Evolutionary conservation across 2,329 filamentous ascomycete genomes (phyloP).

Genomic region (Knufia petricola): DNA sequence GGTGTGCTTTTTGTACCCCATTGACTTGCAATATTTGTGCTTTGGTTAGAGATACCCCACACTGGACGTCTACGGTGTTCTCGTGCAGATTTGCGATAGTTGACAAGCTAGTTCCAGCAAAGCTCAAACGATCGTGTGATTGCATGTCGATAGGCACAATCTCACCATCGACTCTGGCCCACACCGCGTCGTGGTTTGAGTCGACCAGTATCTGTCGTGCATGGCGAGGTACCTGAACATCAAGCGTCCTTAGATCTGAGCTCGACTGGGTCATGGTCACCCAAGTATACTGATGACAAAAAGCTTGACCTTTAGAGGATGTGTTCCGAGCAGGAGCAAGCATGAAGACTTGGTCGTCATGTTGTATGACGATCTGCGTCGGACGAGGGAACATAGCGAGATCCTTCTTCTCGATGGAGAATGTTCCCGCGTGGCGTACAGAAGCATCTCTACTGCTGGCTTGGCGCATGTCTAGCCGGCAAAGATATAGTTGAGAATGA

Average conservation of each 20-base stretch:
- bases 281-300: constrained; percentile 1
- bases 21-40: constrained; percentile 33
- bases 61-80: background rate
- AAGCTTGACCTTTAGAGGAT: background rate
- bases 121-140: background rate
- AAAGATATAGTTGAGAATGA: constrained; percentile 55
- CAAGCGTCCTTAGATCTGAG: background rate
- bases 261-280: background rate
- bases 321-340: constrained; percentile 25
- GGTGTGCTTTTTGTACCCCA: constrained; percentile 62
- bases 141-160: background rate
- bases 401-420: background rate
- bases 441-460: constrained; percentile 25
- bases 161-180: background rate
- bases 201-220: constrained; percentile 15
- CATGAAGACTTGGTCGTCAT: constrained; percentile 34
- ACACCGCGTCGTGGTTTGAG: constrained; percentile 11
- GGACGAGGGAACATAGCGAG: background rate
- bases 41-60: background rate
- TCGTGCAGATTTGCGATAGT: background rate
- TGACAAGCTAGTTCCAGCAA: background rate
- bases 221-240: background rate
- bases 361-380: constrained; percentile 39
- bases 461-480: constrained; percentile 50
- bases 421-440: constrained; percentile 9